Percentiles rank a stretch among this genome's conserved stretches.
phyloP scores from a whole-genome alignment of 768 basidiomycete species.

The Phylloporus scabripes region DNA sequence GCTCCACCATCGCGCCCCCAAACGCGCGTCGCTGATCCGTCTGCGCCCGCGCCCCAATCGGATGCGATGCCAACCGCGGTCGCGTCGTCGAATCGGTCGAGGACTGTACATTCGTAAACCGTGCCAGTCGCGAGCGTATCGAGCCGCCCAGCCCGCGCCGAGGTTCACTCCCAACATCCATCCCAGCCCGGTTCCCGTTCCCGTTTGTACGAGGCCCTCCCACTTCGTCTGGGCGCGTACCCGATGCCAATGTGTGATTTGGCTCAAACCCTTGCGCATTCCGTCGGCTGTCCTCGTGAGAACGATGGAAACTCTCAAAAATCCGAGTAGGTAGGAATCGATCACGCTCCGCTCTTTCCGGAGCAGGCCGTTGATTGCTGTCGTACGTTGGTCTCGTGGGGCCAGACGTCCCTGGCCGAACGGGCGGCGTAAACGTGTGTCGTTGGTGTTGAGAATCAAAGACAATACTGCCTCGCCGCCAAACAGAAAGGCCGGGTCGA shows the following conservation, averaged over 20 bases:
- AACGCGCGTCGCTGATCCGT: conserved; percentile 9
- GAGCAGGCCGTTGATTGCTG: conserved; percentile 4
- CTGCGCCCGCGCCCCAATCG: conserved; percentile 23
- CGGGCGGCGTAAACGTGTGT: conserved; percentile 8
- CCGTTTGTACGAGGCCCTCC: conserved; percentile 7
- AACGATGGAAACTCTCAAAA: conserved; percentile 20
- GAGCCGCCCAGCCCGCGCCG: conserved; percentile 22
- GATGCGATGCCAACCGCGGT: conserved; percentile 23
- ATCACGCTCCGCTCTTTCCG: conserved; percentile 23
- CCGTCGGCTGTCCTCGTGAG: conserved; percentile 21
- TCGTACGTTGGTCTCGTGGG: conserved; percentile 14
- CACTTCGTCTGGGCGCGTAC: conserved; percentile 3
- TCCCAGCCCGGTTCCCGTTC: conserved; percentile 9
- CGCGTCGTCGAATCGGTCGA: conserved; percentile 11
- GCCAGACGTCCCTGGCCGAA: conserved; percentile 7
- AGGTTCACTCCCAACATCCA: conserved; percentile 10
- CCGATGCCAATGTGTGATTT: background rate
- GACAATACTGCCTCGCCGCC: conserved; percentile 11
- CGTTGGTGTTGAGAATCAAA: conserved; percentile 11
- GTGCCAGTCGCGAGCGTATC: conserved; percentile 25
- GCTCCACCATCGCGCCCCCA: background rate
- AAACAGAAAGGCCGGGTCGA: conserved; percentile 11
- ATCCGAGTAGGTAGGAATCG: conserved; percentile 20
- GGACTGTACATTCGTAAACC: conserved; percentile 17
- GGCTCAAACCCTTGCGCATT: conserved; percentile 12